Evolutionary conservation across 1,284 basidiomycete genomes (phyloP).

Genomic region (Singerocomus rubriflavus): DNA sequence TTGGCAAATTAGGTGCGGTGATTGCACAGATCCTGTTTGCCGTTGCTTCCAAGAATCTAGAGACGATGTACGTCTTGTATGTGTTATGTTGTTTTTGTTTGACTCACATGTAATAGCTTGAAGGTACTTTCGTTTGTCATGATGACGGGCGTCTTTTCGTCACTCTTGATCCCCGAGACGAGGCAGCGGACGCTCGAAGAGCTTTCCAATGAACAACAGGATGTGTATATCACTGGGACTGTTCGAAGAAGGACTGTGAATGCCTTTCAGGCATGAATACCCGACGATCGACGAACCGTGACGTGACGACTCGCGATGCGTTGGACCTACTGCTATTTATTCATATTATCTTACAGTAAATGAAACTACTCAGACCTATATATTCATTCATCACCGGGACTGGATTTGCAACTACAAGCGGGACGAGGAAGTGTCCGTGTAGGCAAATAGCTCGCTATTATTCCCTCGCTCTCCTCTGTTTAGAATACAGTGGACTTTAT

Average conservation of each 20-base stretch:
- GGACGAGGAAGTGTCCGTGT: too few species aligned
- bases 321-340: too few species aligned
- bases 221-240: background rate
- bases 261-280: background rate
- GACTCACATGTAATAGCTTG: background rate
- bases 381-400: too few species aligned
- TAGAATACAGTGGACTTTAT: too few species aligned
- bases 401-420: too few species aligned
- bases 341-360: too few species aligned
- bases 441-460: too few species aligned
- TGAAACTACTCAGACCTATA: too few species aligned
- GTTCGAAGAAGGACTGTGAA: too few species aligned
- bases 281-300: background rate
- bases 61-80: constrained; percentile 3
- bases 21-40: constrained; percentile 43
- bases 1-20: constrained; percentile 67
- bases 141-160: constrained; percentile 10
- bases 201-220: constrained; percentile 9
- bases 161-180: constrained; percentile 11
- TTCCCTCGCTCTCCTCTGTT: too few species aligned
- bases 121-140: constrained; percentile 11
- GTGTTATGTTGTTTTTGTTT: background rate
- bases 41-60: background rate
- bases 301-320: background rate
- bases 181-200: constrained; percentile 6